phyloP scores from a whole-genome alignment of 73 alveolate species.

The Tetrahymena borealis region DNA sequence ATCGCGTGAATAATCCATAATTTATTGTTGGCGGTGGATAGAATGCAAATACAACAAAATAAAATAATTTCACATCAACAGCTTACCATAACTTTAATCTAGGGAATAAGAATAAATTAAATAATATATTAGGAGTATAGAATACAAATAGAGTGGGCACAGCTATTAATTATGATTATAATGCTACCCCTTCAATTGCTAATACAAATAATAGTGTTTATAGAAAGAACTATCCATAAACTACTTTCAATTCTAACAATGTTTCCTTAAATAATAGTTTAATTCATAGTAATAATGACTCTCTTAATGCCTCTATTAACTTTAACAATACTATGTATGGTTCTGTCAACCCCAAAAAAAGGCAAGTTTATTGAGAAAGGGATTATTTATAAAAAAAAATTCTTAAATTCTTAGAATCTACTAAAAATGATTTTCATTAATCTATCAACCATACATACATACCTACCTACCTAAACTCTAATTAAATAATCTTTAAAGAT shows the following conservation, averaged over 20 bases:
- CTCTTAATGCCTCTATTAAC: neutral
- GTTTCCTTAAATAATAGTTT: neutral
- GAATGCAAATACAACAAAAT: neutral
- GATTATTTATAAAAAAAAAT: no score
- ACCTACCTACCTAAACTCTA: no score
- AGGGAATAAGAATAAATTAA: neutral
- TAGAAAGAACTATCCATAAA: neutral
- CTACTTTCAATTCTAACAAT: neutral
- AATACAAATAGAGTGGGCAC: neutral
- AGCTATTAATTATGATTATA: neutral
- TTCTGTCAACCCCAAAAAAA: neutral
- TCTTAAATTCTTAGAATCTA: no score
- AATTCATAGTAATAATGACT: neutral
- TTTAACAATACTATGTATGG: neutral
- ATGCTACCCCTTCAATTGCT: neutral
- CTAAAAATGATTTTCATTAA: no score
- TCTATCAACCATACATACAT: no score
- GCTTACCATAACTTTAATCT: neutral
- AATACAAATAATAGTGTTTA: neutral
- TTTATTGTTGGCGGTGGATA: neutral
- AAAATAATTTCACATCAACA: neutral
- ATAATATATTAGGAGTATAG: neutral
- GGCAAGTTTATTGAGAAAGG: neutral
- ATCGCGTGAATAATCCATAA: neutral
- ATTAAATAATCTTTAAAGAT: no score